These are phyloP conservation scores for Cercospora sesami DNA, from an alignment of 2,329 filamentous ascomycete species.

Conservation along the genomic window DNA sequence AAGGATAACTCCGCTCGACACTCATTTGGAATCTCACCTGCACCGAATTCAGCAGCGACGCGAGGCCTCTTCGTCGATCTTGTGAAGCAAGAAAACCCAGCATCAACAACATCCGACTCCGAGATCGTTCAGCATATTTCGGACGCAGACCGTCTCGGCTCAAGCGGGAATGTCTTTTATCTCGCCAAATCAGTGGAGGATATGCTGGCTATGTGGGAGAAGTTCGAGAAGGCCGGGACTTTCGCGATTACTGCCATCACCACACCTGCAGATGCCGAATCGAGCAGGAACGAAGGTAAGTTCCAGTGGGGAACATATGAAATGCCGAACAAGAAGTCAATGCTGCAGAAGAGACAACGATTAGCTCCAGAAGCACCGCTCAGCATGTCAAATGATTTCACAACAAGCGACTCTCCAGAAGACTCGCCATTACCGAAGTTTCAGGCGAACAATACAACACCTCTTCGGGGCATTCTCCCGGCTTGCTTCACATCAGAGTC, in stretches of 20 bases:
- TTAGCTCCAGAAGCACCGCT: constrained; percentile 27
- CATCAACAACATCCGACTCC: constrained; percentile 20
- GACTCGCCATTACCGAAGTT: constrained; percentile 39
- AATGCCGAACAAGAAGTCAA: constrained; percentile 29
- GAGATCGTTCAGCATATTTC: constrained; percentile 12
- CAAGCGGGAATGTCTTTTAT: constrained; percentile 26
- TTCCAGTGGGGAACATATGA: constrained; percentile 38
- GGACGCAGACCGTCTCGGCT: constrained; percentile 2
- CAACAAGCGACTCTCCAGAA: constrained; percentile 33
- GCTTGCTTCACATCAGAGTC: constrained; percentile 72
- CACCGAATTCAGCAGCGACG: constrained; percentile 28
- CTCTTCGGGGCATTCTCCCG: constrained; percentile 59
- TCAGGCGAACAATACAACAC: constrained; percentile 38
- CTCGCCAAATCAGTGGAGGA: constrained; percentile 23
- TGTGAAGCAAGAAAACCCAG: constrained; percentile 31
- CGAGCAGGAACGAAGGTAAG: constrained; percentile 22
- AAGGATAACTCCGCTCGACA: constrained; percentile 11
- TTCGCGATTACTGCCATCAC: constrained; percentile 32
- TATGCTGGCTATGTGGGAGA: constrained; percentile 21
- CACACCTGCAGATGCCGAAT: constrained; percentile 21
- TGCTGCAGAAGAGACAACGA: constrained; percentile 31
- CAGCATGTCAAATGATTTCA: constrained; percentile 18
- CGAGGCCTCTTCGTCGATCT: constrained; percentile 36
- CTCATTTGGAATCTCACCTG: constrained; percentile 33
- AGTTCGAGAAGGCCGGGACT: constrained; percentile 18